Conservation (phyloP, 352 stramenopile genomes). For the Phytophthora megakarya region DNA sequence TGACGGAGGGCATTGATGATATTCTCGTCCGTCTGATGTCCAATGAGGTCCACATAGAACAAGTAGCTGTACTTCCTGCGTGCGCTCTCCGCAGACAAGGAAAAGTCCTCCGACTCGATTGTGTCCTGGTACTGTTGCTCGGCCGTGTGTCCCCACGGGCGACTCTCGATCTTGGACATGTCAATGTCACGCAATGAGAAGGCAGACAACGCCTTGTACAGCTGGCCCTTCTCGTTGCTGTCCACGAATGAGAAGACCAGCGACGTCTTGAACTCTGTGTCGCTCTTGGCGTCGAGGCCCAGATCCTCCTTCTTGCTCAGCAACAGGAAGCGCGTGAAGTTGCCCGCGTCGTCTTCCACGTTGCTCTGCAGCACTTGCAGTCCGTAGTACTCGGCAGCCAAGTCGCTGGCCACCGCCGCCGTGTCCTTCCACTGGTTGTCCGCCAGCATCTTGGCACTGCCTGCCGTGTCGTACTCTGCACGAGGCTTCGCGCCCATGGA, state of each 20-base stretch:
- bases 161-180: slow-evolving; percentile 80
- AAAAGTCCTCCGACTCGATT: slow-evolving; percentile 89
- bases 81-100: slow-evolving; percentile 78
- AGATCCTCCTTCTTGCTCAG: slow-evolving; percentile 73
- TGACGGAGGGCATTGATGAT: slow-evolving; percentile 85
- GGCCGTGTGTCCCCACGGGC: slow-evolving; percentile 69
- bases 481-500: slow-evolving; percentile 76
- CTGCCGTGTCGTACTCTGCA: slow-evolving; percentile 96
- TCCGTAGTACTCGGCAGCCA: slow-evolving; percentile 94
- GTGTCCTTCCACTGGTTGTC: slow-evolving; percentile 86
- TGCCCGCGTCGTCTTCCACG: slow-evolving; percentile 72
- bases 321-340: slow-evolving; percentile 92
- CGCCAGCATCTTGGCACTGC: slow-evolving; percentile 96
- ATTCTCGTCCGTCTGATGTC: slow-evolving; percentile 74
- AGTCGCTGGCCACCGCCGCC: slow-evolving; percentile 94
- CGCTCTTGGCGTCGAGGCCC: slow-evolving; percentile 36
- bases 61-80: slow-evolving; percentile 81
- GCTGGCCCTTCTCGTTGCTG: slow-evolving; percentile 67
- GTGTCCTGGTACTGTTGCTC: slow-evolving; percentile 54
- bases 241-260: slow-evolving; percentile 84
- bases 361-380: slow-evolving; percentile 83
- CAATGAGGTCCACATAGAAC: slow-evolving; percentile 84
- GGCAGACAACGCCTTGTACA: slow-evolving; percentile 75
- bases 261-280: slow-evolving; percentile 79
- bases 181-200: slow-evolving; percentile 81